Conservation (phyloP, 257 asterid genomes). For the Solanum paucissectum region DNA sequence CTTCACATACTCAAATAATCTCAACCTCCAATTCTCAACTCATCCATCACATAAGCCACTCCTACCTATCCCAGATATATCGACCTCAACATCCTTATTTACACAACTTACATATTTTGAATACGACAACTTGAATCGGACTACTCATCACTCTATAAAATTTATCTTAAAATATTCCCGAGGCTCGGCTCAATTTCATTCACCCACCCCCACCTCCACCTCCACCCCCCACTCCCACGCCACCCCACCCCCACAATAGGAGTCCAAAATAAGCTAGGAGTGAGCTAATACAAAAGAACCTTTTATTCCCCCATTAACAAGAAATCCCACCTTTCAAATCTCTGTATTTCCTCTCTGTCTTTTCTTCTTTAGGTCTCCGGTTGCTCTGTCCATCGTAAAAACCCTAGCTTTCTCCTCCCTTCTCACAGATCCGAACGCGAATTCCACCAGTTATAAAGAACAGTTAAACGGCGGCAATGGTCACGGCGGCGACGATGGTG, state of each 20-base stretch:
- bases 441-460: neutral
- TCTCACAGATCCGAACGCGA: neutral
- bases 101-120: neutral
- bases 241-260: neutral
- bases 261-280: neutral
- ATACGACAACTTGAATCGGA: neutral
- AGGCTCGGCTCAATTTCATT: neutral
- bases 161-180: neutral
- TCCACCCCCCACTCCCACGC: neutral
- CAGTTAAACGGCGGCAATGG: slow-evolving; percentile 9
- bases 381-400: neutral
- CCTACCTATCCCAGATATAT: fast-evolving
- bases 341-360: neutral
- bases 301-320: neutral
- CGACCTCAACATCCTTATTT: neutral
- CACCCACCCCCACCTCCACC: too few relatives aligned
- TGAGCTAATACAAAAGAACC: neutral
- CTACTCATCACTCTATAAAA: neutral
- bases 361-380: neutral
- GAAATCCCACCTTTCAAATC: neutral
- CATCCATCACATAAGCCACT: neutral
- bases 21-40: neutral
- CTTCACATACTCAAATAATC: neutral
- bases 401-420: neutral
- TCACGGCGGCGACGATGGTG: slow-evolving; percentile 68